A percentile compares a stretch with the other conserved stretches of the same genome.
These are phyloP conservation scores for Cicer bijugum DNA, from an alignment of 306 rosid species.

Conservation along the genomic window DNA sequence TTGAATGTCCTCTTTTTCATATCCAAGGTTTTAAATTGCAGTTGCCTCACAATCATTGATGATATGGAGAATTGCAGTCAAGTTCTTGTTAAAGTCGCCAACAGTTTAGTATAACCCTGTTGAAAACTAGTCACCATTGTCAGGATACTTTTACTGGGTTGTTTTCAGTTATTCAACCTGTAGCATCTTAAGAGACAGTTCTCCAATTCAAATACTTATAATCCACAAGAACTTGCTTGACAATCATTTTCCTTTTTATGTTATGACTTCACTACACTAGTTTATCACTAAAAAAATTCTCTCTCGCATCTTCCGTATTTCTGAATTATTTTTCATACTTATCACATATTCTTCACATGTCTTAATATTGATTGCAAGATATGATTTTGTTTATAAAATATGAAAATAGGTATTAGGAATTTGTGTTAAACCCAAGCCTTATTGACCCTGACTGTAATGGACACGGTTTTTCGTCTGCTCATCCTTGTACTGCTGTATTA, in stretches of 20 bases:
- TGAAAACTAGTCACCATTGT: not conserved
- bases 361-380: not conserved
- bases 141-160: not conserved
- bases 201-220: not conserved
- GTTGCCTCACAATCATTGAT: not conserved
- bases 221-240: constrained; percentile 1
- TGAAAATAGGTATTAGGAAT: not conserved
- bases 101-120: not conserved
- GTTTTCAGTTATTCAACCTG: not conserved
- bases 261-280: not conserved
- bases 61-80: not conserved
- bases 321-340: constrained; percentile 8
- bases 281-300: not conserved
- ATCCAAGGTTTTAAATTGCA: not conserved
- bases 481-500: not conserved
- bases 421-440: not conserved
- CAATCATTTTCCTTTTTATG: not conserved
- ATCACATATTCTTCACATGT: not conserved
- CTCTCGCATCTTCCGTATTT: not conserved
- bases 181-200: no score
- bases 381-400: not conserved
- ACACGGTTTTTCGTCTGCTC: not conserved
- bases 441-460: not conserved
- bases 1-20: not conserved
- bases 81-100: not conserved